Evolutionary conservation across 225 moss, liverwort and hornwort genomes (phyloP), one percentile per base, ranked within the genome.

Genomic region (Pseudisothecium myosuroides): DNA sequence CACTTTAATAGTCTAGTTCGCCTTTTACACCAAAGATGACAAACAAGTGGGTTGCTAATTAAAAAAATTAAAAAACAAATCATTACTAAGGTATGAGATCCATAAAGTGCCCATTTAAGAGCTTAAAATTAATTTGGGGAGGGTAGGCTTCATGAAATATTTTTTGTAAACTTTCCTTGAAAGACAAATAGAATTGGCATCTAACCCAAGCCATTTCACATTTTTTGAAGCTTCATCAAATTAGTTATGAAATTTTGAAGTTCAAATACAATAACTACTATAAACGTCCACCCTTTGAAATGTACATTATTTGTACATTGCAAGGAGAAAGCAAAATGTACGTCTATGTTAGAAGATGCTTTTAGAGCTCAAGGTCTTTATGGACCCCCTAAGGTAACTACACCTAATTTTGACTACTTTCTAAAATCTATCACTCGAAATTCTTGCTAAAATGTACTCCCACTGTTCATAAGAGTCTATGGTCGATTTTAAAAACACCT

Each of bases 281-380:
- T 2, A 71, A 71, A 8, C 8, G 2, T 14, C 24, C 6, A 6
- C 9, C 9, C 6, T 1, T 1, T 6, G 1, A 41, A 20, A 23
- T 71, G 9, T 27, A 41, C 5, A 8, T 26, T 2, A 27, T 15
- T 43, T 28, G 6, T 12, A 22, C 12, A 72, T 27, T 72, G 27
- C 17, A 27, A 27, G 0, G 6, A 71, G 0, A 16, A 27, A 71
- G 9, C 5, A 71, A 71, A 26, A 41, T 72, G 3, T 6, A 43
- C 9, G 2, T 28, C 0, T 27, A 5, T 0, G 0, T 22, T 68
- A 21, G 3, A 37, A 0, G 0, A n/a, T 2, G 6, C n/a, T 32
- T 12, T 64, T 31, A 13, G 4, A 63, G 31, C 63, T 8, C 2
- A 1, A 8, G 7, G 4, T 28, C 63, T 29, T 63, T 31, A 29